Evolutionary conservation across 1,139 yeast species (phyloP), one percentile per base, ranked within the genome.

Genomic region (Pichia sp.): DNA sequence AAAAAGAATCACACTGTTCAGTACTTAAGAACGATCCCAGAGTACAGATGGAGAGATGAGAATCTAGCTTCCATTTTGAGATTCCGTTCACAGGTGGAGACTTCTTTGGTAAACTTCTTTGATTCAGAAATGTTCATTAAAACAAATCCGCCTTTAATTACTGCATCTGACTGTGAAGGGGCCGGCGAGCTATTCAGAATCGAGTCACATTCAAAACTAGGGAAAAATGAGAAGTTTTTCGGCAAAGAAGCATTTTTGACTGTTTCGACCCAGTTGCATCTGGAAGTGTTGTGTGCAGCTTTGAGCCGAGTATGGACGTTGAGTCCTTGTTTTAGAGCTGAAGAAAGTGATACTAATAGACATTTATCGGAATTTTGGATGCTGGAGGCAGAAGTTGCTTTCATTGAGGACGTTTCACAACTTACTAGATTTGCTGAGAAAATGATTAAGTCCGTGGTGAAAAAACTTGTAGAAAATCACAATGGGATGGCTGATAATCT

Each of bases 321-420:
- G 40, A 72, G 90, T 0, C 98, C 98, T 1, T 87, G 96, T 49
- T 94, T 94, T 60, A 69, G 99, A 49, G 98, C 98, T 0, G 99
- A 94, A 59, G 76, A 76, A 43, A 85, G 95, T 44, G 88, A 87
- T 55, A 94, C 99, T 0, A 85, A 81, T 55, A 73, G 98, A 41
- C 99, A 94, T 61, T 66, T 94, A 51, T 77, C 94, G 50, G 99
- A 94, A 62, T 94, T 94, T 63, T 92, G 97, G 97, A 90, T 94
- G 97, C 66, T 92, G 3, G 99, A 94, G 63, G 95, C 90, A 0
- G 99, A 94, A 59, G 62, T 88, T 32, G 79, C 88, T 11, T 85
- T 85, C 60, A 66, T 84, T 2, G 71, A 74, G 9, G 62, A 68
- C 11, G 71, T 88, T 6, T 58, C 62, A 3, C 84, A 83, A 50